Evolutionary conservation across 345 rosid species (phyloP), one percentile per base, ranked within the genome.

Genomic region (Cochlearia excelsa): DNA sequence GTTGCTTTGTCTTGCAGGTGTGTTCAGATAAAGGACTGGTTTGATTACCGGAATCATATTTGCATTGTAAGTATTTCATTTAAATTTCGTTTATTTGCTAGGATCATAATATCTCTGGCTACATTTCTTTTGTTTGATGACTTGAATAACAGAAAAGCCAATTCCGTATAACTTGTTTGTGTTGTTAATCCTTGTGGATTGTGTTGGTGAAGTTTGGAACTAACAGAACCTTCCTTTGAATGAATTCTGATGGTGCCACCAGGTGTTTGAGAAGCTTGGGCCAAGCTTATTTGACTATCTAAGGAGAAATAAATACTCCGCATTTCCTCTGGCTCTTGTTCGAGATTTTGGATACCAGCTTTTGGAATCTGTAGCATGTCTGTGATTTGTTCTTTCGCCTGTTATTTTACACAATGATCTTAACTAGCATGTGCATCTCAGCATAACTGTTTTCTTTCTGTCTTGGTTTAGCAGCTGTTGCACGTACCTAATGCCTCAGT

Each of bases 241-340:
- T 85, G 80, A 70, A 83, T 81, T 79, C 70, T 70, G 76, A 81
- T 84, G 91, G 81, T 87, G 82, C 77, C 69, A 74, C 70, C 93
- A 88, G 93, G 96, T 88, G 44, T 85, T 85, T 77, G 96, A 88
- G 93, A 88, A 76, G 88, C 96, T 88, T 88, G 96, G 96, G 71
- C 87, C 96, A 80, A 88, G 96, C 75, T 80, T 88, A 78, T 88
- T 77, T 82, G 96, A 88, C 87, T 81, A 80, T 81, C 93, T 88
- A 71, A 85, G 83, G 84, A 88, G 81, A 83, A 85, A 88, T 83
- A 88, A 81, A 81, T 85, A 85, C 84, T 77, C 81, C 76, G 81
- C 88, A 67, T 85, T 88, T 83, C 96, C 90, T 67, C 81, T 85
- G 81, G 88, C 83, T 76, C 96, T 83, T 76, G 96, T 83, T 77